Percentiles rank a stretch among this genome's conserved stretches.
Conservation (phyloP, 164 flowering plant species). For the Tetrastigma voinierianum region DNA sequence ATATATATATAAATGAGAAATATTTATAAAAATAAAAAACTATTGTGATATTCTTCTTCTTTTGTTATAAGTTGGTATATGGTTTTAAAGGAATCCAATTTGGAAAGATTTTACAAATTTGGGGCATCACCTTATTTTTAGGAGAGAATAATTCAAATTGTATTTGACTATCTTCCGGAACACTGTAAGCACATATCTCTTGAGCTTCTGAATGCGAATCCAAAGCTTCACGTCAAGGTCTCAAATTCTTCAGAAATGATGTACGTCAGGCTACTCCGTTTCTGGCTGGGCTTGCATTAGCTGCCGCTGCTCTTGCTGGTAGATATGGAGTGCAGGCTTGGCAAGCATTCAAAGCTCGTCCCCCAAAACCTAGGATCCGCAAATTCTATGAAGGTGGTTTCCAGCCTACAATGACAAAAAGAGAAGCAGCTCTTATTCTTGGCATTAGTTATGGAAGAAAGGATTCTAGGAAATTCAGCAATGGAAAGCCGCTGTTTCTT, state of each 20-base stretch:
- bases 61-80: too few relatives aligned
- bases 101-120: too few relatives aligned
- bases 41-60: too few relatives aligned
- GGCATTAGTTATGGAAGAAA: not conserved
- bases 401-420: not conserved
- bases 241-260: not conserved
- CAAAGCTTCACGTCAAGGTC: not conserved
- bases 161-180: not conserved
- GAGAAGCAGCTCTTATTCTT: not conserved
- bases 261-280: not conserved
- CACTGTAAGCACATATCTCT: not conserved
- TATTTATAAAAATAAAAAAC: too few relatives aligned
- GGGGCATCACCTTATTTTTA: too few relatives aligned
- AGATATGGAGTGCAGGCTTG: not conserved
- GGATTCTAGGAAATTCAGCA: too few relatives aligned
- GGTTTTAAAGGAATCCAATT: too few relatives aligned
- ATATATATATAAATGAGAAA: too few relatives aligned
- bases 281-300: too few relatives aligned
- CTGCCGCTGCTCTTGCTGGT: too few relatives aligned
- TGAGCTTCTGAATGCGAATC: not conserved
- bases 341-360: not conserved
- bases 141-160: too few relatives aligned
- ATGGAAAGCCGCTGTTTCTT: too few relatives aligned
- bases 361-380: not conserved
- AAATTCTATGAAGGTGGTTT: constrained; percentile 1